phyloP scores from a whole-genome alignment of 441 rosid genomes.

The Gossypium gossypioides region DNA sequence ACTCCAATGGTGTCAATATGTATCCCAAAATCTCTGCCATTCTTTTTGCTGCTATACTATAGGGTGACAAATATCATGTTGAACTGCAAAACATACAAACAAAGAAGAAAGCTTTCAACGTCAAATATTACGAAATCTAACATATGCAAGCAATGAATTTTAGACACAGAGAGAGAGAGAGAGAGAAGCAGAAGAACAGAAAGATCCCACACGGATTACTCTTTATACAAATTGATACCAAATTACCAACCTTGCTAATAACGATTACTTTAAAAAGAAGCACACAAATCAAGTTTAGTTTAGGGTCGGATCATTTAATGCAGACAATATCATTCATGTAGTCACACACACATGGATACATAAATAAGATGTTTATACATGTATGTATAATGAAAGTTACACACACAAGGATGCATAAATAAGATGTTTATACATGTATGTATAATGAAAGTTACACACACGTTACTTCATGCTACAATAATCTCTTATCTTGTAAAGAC shows the following conservation, averaged over 20 bases:
- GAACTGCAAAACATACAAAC: slow-evolving; percentile 15
- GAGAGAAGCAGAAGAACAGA: no score
- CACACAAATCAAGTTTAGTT: neutral
- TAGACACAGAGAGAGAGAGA: neutral
- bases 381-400: neutral
- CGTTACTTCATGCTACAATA: neutral
- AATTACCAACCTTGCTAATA: neutral
- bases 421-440: neutral
- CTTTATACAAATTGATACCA: neutral
- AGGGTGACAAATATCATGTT: neutral
- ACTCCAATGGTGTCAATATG: neutral
- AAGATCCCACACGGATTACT: neutral
- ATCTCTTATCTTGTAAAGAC: neutral
- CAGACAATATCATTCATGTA: neutral
- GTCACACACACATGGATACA: neutral
- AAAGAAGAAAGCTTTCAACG: neutral
- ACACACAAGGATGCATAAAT: neutral
- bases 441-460: neutral
- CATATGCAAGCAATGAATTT: neutral
- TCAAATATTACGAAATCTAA: neutral
- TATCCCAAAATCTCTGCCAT: neutral
- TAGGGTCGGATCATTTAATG: neutral
- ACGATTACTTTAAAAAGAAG: neutral
- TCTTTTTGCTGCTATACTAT: neutral
- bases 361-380: neutral